Conservation (phyloP, 352 stramenopile species). For the Pythium plurisporium region DNA sequence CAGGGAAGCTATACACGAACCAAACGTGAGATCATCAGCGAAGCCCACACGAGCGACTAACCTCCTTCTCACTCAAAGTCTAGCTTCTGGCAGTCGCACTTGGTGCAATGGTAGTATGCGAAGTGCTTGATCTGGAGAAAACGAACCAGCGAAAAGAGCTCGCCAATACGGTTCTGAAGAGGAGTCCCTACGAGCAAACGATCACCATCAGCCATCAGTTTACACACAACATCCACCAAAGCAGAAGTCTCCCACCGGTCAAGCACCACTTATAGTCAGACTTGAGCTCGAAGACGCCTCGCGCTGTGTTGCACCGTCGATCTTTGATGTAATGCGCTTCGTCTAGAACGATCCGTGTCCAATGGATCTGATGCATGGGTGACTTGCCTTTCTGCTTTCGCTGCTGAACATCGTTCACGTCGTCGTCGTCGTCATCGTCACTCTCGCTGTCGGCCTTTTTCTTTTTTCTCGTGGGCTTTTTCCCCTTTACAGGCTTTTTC, state of each 20-base stretch:
- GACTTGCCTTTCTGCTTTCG: slow-evolving; percentile 49
- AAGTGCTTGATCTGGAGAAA: slow-evolving; percentile 97
- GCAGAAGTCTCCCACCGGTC: slow-evolving; percentile 76
- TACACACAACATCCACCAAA: background rate
- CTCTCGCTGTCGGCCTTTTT: slow-evolving; percentile 24
- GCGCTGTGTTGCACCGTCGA: slow-evolving; percentile 91
- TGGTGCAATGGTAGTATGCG: slow-evolving; percentile 97
- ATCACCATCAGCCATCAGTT: background rate
- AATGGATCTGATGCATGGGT: slow-evolving; percentile 93
- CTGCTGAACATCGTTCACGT: slow-evolving; percentile 28
- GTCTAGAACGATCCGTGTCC: slow-evolving; percentile 97
- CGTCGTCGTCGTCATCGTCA: slow-evolving; percentile 26
- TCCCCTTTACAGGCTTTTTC: slow-evolving; percentile 39
- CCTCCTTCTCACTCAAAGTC: slow-evolving; percentile 93
- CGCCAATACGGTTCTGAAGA: slow-evolving; percentile 92
- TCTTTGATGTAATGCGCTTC: slow-evolving; percentile 96
- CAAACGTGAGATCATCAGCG: background rate
- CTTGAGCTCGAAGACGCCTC: slow-evolving; percentile 96
- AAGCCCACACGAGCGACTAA: background rate
- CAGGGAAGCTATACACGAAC: slow-evolving; percentile 32
- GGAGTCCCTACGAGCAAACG: slow-evolving; percentile 64
- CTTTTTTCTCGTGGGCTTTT: slow-evolving; percentile 20
- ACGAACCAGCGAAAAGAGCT: slow-evolving; percentile 96
- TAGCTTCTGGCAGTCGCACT: slow-evolving; percentile 94
- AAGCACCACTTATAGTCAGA: slow-evolving; percentile 97